Evolutionary conservation across 805 yeast genomes (phyloP), one percentile per base, ranked within the genome.

Genomic region (Metschnikowia similis): DNA sequence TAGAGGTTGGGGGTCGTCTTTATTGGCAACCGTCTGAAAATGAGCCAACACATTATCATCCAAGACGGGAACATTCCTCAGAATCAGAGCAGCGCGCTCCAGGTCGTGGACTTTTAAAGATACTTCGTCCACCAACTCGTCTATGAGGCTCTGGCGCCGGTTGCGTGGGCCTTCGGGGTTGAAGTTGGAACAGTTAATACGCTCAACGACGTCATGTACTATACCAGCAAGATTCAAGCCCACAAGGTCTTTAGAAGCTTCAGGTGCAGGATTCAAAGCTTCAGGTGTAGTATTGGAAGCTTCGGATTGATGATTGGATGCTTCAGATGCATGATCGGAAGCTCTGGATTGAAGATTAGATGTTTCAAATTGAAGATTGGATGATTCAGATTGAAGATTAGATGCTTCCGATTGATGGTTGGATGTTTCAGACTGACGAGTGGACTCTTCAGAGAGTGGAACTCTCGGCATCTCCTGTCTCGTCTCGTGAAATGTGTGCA

Each of bases 1-100:
- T 8, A 44, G 45, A n/a, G 29, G 16, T 21, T 36, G 29, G 4
- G 41, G 8, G 21, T 60, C 64, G 13, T 63, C 64, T 43, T 56
- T 63, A 47, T 66, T 53, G 1, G 70, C 68, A 46, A 67, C 70
- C 31, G 65, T 58, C 35, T 67, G 69, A 49, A 70, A 70, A 53
- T 70, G 74, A 10, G 64, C 70, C 30, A 70, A 56, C 17, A 69
- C 65, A 37, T 61, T 65, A 3, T 71, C 75, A 46, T 69, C 74
- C 10, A 70, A 58, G 43, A 59, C 67, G 3, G 75, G 74, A 38
- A 70, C 51, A 11, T 56, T 61, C 10, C 53, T 47, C 21, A 54
- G 41, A 38, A 7, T 11, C 16, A 30, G n/a, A 21, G 34, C 51
- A 26, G 17, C 48, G 5, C 11, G 42, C 13, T 34, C 48, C 47